These are phyloP conservation scores for Periconia macrospinosa DNA, from an alignment of 2,329 filamentous ascomycete species.

Conservation along the genomic window DNA sequence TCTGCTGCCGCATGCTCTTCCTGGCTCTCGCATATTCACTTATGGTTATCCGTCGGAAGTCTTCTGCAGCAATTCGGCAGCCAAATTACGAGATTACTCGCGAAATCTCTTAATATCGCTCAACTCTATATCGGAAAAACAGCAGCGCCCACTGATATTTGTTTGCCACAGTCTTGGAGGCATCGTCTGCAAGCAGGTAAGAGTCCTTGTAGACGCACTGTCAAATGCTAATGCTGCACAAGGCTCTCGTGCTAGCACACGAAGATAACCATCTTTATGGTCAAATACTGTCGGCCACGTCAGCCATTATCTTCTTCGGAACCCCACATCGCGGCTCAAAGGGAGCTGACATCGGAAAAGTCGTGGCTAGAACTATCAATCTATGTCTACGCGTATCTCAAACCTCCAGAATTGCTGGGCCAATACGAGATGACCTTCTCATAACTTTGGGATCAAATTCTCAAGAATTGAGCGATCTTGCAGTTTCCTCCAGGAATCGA, in stretches of 20 bases:
- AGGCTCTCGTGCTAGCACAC: slow-evolving; percentile 22
- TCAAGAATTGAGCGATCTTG: slow-evolving; percentile 10
- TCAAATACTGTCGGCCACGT: slow-evolving; percentile 15
- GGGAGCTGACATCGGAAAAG: slow-evolving; percentile 16
- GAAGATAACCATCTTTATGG: slow-evolving; percentile 13
- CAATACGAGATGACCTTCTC: slow-evolving; percentile 17
- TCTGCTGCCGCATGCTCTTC: slow-evolving; percentile 33
- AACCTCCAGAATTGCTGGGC: slow-evolving; percentile 11
- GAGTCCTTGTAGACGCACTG: slow-evolving; percentile 1
- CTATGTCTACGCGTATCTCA: slow-evolving; percentile 12
- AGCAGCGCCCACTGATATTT: slow-evolving; percentile 21
- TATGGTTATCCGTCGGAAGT: slow-evolving; percentile 27
- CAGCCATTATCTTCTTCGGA: slow-evolving; percentile 20
- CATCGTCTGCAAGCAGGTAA: slow-evolving; percentile 25
- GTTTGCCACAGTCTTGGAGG: slow-evolving; percentile 26
- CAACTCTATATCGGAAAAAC: slow-evolving; percentile 7
- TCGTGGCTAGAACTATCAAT: slow-evolving; percentile 16
- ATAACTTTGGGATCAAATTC: slow-evolving; percentile 15
- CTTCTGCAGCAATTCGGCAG: slow-evolving; percentile 20
- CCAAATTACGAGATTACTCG: slow-evolving; percentile 17
- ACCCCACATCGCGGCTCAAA: slow-evolving; percentile 21
- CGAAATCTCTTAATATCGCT: slow-evolving; percentile 16
- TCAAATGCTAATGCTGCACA: slow-evolving; percentile 8
- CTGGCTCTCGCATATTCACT: slow-evolving; percentile 22
- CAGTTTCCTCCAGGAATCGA: slow-evolving; percentile 14